These are phyloP conservation scores for carrot (Daucus carota) DNA, from an alignment of 129 eudicot genomes.

Conservation along the genomic window DNA sequence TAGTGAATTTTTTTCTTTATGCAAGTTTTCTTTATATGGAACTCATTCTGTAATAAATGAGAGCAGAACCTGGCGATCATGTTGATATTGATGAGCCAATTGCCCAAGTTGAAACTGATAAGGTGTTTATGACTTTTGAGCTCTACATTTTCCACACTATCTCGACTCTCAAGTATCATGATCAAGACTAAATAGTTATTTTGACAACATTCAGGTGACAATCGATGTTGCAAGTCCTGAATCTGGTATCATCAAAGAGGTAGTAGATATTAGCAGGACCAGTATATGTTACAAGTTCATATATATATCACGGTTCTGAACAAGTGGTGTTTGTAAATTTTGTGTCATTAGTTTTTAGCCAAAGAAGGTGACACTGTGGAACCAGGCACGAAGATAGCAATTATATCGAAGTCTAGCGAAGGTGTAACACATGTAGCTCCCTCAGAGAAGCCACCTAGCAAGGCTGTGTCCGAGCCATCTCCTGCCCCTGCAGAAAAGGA, in stretches of 20 bases:
- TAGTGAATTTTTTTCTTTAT: neutral
- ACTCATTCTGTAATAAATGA: conserved; percentile 9
- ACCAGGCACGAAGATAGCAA: conserved; percentile 50
- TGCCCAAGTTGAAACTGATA: conserved; percentile 67
- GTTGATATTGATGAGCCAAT: conserved; percentile 58
- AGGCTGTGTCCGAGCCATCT: conserved; percentile 29
- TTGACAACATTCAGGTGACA: conserved; percentile 39
- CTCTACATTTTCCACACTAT: conserved; percentile 7
- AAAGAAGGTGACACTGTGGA: conserved; percentile 67
- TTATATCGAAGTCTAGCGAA: conserved; percentile 48
- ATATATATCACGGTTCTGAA: too few species aligned
- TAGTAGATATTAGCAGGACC: conserved; percentile 7
- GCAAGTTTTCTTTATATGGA: too few species aligned
- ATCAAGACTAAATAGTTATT: conserved; percentile 13
- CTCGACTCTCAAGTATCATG: neutral
- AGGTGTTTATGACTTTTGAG: conserved; percentile 23
- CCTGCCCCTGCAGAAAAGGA: conserved; percentile 34
- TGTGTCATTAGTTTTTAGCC: conserved; percentile 43
- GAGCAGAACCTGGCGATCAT: conserved; percentile 60
- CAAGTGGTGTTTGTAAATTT: neutral
- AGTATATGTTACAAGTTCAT: neutral
- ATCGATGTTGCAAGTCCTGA: conserved; percentile 68
- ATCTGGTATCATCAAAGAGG: conserved; percentile 54
- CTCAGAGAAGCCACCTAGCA: conserved; percentile 40
- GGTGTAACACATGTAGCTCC: conserved; percentile 52